These are phyloP conservation scores for Drechslerella stenobrocha DNA, from an alignment of 2,329 filamentous ascomycete species.

Conservation along the genomic window DNA sequence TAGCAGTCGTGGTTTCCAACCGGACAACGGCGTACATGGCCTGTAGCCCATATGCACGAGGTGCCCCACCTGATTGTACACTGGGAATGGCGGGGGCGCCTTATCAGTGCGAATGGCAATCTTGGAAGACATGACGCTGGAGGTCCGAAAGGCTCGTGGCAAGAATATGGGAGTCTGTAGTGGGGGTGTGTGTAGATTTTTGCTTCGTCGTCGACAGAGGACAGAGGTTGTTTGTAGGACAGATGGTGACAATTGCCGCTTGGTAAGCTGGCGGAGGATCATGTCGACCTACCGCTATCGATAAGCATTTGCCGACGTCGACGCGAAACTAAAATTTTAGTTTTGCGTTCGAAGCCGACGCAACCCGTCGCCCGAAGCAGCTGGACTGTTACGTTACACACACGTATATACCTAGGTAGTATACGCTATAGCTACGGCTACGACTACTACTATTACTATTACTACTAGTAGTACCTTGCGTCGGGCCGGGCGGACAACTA, in stretches of 20 bases:
- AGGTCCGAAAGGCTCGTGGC: background rate
- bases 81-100: slow-evolving; percentile 44
- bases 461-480: no score
- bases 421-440: no score
- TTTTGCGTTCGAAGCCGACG: slow-evolving; percentile 14
- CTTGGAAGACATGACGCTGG: slow-evolving; percentile 34
- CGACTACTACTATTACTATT: no score
- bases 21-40: background rate
- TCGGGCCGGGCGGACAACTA: no score
- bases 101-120: slow-evolving; percentile 37
- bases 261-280: background rate
- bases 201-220: background rate
- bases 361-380: slow-evolving; percentile 15
- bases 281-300: background rate
- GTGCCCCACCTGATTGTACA: slow-evolving; percentile 45
- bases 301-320: slow-evolving; percentile 6
- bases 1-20: no score
- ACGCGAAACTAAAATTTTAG: slow-evolving; percentile 1
- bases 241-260: background rate
- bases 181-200: background rate
- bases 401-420: no score
- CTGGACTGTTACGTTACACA: no score
- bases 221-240: background rate
- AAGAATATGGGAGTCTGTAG: slow-evolving; percentile 1
- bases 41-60: slow-evolving; percentile 1